Conservation (phyloP, 2,329 filamentous ascomycete genomes). For the Diplocarpon mali region DNA sequence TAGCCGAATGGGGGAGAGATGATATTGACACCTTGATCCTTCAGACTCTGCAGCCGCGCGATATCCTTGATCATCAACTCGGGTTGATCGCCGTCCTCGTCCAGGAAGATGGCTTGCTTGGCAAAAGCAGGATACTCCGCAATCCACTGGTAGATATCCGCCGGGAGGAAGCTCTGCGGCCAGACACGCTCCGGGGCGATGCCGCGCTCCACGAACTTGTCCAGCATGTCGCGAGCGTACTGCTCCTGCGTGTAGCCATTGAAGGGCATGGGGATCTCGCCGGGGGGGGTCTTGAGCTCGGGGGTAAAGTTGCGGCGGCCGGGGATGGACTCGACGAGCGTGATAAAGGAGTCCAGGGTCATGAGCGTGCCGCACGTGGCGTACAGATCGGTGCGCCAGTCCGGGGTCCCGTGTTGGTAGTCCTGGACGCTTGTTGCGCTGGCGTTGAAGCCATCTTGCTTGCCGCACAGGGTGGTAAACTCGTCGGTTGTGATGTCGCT, state of each 20-base stretch:
- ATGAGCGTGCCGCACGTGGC: constrained; percentile 15
- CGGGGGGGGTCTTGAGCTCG: constrained; percentile 13
- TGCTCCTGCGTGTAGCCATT: constrained; percentile 17
- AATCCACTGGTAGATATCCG: constrained; percentile 17
- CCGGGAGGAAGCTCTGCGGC: constrained; percentile 12
- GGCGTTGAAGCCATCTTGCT: constrained; percentile 16
- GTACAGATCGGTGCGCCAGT: constrained; percentile 16
- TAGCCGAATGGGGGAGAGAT: constrained; percentile 13
- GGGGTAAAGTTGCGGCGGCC: constrained; percentile 15
- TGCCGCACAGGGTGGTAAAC: constrained; percentile 14
- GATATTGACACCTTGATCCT: constrained; percentile 12
- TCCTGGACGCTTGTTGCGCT: constrained; percentile 13
- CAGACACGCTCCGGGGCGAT: constrained; percentile 13
- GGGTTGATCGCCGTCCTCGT: constrained; percentile 11
- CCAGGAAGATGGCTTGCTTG: constrained; percentile 16
- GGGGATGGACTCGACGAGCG: constrained; percentile 13
- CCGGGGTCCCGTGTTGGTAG: constrained; percentile 13
- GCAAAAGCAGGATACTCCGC: constrained; percentile 13
- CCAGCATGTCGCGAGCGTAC: constrained; percentile 15
- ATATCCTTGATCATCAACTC: constrained; percentile 1
- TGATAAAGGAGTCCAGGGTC: constrained; percentile 14
- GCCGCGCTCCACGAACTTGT: constrained; percentile 12
- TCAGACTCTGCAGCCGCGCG: constrained; percentile 7
- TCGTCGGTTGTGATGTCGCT: constrained; percentile 16
- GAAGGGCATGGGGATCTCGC: constrained; percentile 15